Percentiles rank a stretch among this genome's conserved stretches.
Evolutionary conservation across 192 early-diverging fungal species (phyloP).

Genomic region (Umbelopsis ramanniana): DNA sequence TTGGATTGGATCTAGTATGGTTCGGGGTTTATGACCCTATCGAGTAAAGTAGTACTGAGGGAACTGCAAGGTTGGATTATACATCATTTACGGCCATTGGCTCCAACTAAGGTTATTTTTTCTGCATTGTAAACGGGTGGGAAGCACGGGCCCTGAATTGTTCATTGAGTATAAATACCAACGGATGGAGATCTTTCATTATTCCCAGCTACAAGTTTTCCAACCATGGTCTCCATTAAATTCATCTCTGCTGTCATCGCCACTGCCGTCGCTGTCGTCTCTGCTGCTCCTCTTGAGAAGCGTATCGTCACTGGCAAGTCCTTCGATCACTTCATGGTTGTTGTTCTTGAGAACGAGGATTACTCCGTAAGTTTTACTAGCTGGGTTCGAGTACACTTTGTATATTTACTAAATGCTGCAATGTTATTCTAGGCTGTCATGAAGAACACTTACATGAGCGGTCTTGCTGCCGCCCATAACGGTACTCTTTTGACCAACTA

Average conservation of each 20-base stretch:
- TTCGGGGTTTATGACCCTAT: too few species aligned
- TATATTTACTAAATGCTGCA: background rate
- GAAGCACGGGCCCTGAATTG: background rate
- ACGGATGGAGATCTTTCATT: background rate
- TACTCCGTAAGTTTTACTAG: constrained; percentile 9
- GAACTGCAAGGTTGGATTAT: background rate
- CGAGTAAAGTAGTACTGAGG: too few species aligned
- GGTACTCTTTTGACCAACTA: constrained; percentile 64
- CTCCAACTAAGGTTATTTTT: background rate
- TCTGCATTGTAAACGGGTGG: background rate
- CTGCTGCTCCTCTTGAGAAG: constrained; percentile 2
- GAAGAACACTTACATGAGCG: constrained; percentile 15
- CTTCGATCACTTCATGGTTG: constrained; percentile 34
- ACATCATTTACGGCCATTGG: background rate
- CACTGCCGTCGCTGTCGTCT: constrained; percentile 1
- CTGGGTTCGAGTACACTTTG: background rate
- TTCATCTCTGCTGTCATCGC: background rate
- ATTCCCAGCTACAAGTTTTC: background rate
- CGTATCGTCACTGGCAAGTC: constrained; percentile 18
- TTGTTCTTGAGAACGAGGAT: constrained; percentile 24
- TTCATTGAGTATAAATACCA: background rate
- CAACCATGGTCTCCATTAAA: background rate
- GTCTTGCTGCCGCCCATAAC: constrained; percentile 25
- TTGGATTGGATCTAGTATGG: too few species aligned
- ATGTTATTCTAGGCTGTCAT: background rate